These are phyloP conservation scores for Pholiota microspora DNA, from an alignment of 768 basidiomycete genomes.

Conservation along the genomic window DNA sequence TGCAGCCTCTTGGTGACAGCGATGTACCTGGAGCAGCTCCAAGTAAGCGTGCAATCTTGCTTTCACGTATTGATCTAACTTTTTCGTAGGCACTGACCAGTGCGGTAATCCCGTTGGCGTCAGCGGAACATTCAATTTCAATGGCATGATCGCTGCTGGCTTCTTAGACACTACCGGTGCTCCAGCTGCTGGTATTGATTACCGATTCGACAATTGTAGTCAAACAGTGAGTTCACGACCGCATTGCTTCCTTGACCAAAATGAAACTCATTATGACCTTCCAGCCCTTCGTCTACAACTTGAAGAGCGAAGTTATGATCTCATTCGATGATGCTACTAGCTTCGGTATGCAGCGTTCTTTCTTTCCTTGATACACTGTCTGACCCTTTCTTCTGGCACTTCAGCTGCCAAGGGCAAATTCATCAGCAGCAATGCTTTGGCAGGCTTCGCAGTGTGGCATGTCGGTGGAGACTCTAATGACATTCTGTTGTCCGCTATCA, in stretches of 20 bases:
- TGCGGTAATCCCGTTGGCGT: conserved; percentile 39
- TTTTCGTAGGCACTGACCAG: conserved; percentile 33
- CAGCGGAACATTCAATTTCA: conserved; percentile 52
- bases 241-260: background rate
- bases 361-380: no score
- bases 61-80: background rate
- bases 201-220: conserved; percentile 63
- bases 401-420: conserved; percentile 58
- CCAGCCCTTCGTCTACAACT: conserved; percentile 69
- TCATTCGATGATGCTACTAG: conserved; percentile 67
- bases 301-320: conserved; percentile 50
- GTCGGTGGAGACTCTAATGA: conserved; percentile 58
- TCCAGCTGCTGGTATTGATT: conserved; percentile 48
- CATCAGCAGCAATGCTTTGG: conserved; percentile 50
- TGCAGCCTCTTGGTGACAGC: conserved; percentile 49
- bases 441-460: conserved; percentile 70
- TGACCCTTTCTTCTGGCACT: no score
- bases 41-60: conserved; percentile 12
- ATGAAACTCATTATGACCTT: background rate
- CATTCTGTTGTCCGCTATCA: conserved; percentile 57
- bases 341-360: conserved; percentile 36
- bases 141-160: conserved; percentile 52
- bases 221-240: conserved; percentile 58
- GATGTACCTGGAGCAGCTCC: conserved; percentile 19
- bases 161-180: conserved; percentile 49